These are phyloP conservation scores for Backusella macrospora DNA, from an alignment of 192 early-diverging fungal genomes.

Conservation along the genomic window DNA sequence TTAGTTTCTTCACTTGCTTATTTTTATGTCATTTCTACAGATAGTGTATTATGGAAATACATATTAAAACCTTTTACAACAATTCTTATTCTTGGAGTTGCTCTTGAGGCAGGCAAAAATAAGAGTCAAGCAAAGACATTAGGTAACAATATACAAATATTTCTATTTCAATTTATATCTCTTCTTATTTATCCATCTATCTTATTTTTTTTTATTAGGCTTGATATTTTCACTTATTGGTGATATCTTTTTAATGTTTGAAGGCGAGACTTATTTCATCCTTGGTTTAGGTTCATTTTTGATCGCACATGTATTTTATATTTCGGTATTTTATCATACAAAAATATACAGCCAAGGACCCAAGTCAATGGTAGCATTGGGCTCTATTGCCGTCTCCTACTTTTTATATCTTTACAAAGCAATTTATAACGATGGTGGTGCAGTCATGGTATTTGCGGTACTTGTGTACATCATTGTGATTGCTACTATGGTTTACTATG, in stretches of 20 bases:
- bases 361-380: constrained; percentile 4
- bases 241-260: neutral
- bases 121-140: neutral
- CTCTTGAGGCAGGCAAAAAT: neutral
- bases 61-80: neutral
- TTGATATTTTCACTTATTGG: constrained; percentile 2
- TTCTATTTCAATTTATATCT: no score
- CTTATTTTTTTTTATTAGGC: neutral
- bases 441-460: constrained; percentile 1
- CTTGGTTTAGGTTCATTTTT: neutral
- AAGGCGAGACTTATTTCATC: neutral
- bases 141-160: neutral
- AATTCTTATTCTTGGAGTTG: neutral
- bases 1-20: neutral
- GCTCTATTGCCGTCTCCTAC: neutral
- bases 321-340: constrained; percentile 3
- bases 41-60: neutral
- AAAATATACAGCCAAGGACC: neutral
- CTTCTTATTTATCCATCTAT: neutral
- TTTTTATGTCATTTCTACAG: neutral
- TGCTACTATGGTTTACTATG: neutral
- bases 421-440: neutral
- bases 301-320: constrained; percentile 6
- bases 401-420: neutral
- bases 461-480: neutral